Evolutionary conservation across 2,329 filamentous ascomycete species (phyloP).

Genomic region (Colletotrichum gigasporum): DNA sequence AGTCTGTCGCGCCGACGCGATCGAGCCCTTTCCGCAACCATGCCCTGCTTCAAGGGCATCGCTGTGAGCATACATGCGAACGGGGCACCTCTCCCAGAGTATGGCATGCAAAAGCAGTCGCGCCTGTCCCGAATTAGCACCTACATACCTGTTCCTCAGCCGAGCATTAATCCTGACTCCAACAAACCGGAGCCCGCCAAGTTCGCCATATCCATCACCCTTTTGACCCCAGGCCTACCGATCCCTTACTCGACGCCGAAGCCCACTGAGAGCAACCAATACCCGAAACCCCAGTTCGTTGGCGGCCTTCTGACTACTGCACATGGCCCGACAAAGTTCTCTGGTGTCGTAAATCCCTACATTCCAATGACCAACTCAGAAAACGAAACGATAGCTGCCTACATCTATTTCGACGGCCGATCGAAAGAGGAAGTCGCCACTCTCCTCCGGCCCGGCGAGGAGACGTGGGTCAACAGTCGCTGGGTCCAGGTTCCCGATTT

Average conservation of each 20-base stretch:
- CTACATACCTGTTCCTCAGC: slow-evolving; percentile 94
- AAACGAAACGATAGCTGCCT: slow-evolving; percentile 97
- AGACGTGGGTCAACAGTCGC: slow-evolving; percentile 98
- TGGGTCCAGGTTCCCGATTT: slow-evolving; percentile 95
- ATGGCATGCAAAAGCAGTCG: slow-evolving; percentile 94
- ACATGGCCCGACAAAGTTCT: slow-evolving; percentile 56
- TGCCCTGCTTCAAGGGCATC: slow-evolving; percentile 99
- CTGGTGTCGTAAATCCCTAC: slow-evolving; percentile 79
- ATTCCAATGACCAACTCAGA: slow-evolving; percentile 90
- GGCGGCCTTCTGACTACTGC: slow-evolving; percentile 70
- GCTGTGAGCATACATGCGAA: slow-evolving; percentile 94
- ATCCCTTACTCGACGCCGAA: slow-evolving; percentile 95
- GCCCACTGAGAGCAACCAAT: slow-evolving; percentile 77
- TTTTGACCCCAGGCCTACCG: slow-evolving; percentile 86
- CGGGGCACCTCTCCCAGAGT: slow-evolving; percentile 84
- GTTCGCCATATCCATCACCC: slow-evolving; percentile 97
- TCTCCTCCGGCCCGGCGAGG: slow-evolving; percentile 87
- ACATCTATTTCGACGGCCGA: slow-evolving; percentile 98
- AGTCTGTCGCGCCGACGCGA: neutral
- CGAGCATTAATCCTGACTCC: slow-evolving; percentile 70
- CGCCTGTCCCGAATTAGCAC: slow-evolving; percentile 92
- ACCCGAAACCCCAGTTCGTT: slow-evolving; percentile 84
- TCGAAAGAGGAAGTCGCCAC: slow-evolving; percentile 98
- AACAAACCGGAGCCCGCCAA: slow-evolving; percentile 91
- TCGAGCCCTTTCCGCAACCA: slow-evolving; percentile 46